phyloP scores from a whole-genome alignment of 2,329 filamentous ascomycete genomes.

The Pezicula radicicola region DNA sequence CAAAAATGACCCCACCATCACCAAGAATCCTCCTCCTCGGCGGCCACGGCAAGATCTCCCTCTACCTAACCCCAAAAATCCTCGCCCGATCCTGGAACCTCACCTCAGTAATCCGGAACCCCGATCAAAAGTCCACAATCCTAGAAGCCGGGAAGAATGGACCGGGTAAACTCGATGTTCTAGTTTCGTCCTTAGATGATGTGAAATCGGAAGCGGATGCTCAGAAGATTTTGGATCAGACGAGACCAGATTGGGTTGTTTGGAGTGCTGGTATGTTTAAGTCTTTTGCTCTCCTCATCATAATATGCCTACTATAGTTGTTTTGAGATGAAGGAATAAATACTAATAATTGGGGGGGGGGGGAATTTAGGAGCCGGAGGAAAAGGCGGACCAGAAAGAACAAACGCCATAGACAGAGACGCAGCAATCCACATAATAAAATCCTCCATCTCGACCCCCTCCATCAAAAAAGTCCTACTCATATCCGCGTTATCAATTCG shows the following conservation, averaged over 20 bases:
- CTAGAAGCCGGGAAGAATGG: constrained; percentile 42
- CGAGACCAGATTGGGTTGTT: constrained; percentile 63
- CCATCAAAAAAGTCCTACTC: constrained; percentile 60
- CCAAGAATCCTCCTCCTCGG: constrained; percentile 69
- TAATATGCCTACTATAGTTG: no score
- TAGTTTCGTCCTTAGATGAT: constrained; percentile 70
- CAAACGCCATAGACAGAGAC: constrained; percentile 58
- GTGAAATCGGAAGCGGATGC: constrained; percentile 63
- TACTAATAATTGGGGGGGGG: neutral
- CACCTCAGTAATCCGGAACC: constrained; percentile 72
- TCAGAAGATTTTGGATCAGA: constrained; percentile 55
- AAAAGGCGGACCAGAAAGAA: constrained; percentile 54
- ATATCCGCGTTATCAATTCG: constrained; percentile 60
- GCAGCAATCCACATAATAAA: constrained; percentile 61
- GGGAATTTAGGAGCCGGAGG: constrained; percentile 49
- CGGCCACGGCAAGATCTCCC: constrained; percentile 77
- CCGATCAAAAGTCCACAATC: constrained; percentile 64
- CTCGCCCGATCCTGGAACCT: constrained; percentile 73
- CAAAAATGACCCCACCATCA: neutral
- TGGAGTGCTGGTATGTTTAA: constrained; percentile 59
- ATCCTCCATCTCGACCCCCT: constrained; percentile 51
- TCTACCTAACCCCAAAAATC: constrained; percentile 72
- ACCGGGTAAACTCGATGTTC: constrained; percentile 62
- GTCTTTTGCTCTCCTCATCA: neutral
- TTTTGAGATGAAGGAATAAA: neutral